phyloP scores from a whole-genome alignment of 306 rosid genomes.

The Ceratonia siliqua region DNA sequence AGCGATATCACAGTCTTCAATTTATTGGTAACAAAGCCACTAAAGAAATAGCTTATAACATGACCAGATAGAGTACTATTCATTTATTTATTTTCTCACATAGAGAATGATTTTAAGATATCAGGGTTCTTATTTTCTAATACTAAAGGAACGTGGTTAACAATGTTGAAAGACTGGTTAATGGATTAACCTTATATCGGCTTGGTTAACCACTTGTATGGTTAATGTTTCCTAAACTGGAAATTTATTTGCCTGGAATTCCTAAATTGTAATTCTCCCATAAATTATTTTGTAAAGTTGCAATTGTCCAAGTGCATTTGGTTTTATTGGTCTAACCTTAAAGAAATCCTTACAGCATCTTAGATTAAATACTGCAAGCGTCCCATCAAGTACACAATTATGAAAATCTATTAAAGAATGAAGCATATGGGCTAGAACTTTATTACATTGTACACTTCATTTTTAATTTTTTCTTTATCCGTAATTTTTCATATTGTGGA shows the following conservation, averaged over 20 bases:
- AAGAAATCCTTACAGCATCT: no score
- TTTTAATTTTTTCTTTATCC: constrained; percentile 16
- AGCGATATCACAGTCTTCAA: not conserved
- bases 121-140: not conserved
- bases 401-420: not conserved
- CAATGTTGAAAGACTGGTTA: no score
- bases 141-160: no score
- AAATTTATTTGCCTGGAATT: no score
- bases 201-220: no score
- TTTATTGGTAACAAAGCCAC: not conserved
- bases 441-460: not conserved
- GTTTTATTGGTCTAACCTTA: not conserved
- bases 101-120: not conserved
- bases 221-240: no score
- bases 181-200: no score
- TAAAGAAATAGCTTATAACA: not conserved
- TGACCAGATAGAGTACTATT: not conserved
- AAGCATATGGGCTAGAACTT: constrained; percentile 11
- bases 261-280: no score
- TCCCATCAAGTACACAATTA: not conserved
- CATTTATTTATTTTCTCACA: not conserved
- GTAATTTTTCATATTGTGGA: constrained; percentile 21
- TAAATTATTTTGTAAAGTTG: not conserved
- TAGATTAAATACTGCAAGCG: no score
- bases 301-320: not conserved